These are phyloP conservation scores for Clonostachys rosea DNA, from an alignment of 2,329 filamentous ascomycete genomes.

Conservation along the genomic window DNA sequence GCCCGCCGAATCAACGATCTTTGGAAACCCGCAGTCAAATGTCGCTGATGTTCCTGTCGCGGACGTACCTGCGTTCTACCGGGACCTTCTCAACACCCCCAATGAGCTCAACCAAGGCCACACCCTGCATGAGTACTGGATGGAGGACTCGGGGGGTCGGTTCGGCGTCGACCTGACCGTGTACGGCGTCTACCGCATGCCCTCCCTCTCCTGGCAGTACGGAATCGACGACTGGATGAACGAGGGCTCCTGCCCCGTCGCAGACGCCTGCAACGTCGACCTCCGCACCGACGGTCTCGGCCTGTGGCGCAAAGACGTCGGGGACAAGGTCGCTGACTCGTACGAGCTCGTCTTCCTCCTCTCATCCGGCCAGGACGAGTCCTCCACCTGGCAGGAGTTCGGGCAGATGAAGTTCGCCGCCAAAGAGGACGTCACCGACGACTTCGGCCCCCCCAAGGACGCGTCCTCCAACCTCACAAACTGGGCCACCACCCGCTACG, in stretches of 20 bases:
- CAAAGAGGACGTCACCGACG: conserved; percentile 39
- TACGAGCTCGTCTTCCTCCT: conserved; percentile 50
- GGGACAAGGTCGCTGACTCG: conserved; percentile 37
- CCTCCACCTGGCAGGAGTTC: conserved; percentile 51
- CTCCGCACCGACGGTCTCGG: conserved; percentile 42
- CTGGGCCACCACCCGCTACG: conserved; percentile 43
- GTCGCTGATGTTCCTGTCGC: conserved; percentile 33
- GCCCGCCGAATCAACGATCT: conserved; percentile 38
- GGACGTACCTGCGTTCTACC: conserved; percentile 43
- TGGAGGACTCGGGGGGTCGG: conserved; percentile 47
- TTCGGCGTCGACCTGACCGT: conserved; percentile 48
- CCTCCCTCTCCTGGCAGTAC: conserved; percentile 40
- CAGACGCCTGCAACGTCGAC: conserved; percentile 35
- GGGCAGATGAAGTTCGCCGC: conserved; percentile 46
- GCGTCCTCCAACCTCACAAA: conserved; percentile 30
- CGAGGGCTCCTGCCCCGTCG: conserved; percentile 35
- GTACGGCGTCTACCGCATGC: conserved; percentile 46
- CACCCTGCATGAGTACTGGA: conserved; percentile 53
- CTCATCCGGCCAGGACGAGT: conserved; percentile 49
- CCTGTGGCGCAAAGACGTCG: conserved; percentile 45
- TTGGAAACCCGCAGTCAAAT: conserved; percentile 40
- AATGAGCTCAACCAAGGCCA: conserved; percentile 43
- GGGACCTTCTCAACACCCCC: conserved; percentile 43
- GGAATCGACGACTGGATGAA: conserved; percentile 45
- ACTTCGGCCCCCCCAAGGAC: conserved; percentile 38